Conservation (phyloP, 345 rosid genomes). For the Populus pruinosa region DNA sequence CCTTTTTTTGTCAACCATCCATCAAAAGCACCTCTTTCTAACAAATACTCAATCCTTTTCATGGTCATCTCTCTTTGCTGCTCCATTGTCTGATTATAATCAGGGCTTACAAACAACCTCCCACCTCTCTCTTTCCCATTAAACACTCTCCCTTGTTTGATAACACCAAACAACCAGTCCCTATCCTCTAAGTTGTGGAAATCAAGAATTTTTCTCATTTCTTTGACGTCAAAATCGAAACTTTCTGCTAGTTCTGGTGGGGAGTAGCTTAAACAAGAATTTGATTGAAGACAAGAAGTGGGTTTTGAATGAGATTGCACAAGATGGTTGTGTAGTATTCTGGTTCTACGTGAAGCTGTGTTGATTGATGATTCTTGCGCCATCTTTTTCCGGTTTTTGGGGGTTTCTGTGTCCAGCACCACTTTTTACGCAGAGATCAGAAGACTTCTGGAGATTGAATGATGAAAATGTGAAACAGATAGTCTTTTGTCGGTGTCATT, state of each 20-base stretch:
- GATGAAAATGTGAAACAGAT: not conserved
- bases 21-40: constrained; percentile 56
- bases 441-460: not conserved
- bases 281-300: constrained; percentile 18
- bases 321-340: constrained; percentile 57
- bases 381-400: not conserved
- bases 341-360: constrained; percentile 51
- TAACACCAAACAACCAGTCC: constrained; percentile 75
- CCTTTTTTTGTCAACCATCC: constrained; percentile 73
- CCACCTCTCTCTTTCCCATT: constrained; percentile 68
- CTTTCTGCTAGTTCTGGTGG: constrained; percentile 67
- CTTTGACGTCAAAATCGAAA: constrained; percentile 46
- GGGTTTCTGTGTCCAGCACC: not conserved
- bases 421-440: not conserved
- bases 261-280: constrained; percentile 51
- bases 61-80: constrained; percentile 83
- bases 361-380: constrained; percentile 13
- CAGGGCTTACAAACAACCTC: constrained; percentile 63
- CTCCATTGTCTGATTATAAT: constrained; percentile 87
- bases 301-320: constrained; percentile 20
- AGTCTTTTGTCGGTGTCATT: too few species aligned
- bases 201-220: constrained; percentile 69
- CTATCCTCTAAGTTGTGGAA: constrained; percentile 63
- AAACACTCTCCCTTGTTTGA: constrained; percentile 64
- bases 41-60: constrained; percentile 58